A percentile compares a stretch with the other conserved stretches of the same genome.
Conservation (phyloP, 306 rosid genomes). For the Acacia melanoxylon region DNA sequence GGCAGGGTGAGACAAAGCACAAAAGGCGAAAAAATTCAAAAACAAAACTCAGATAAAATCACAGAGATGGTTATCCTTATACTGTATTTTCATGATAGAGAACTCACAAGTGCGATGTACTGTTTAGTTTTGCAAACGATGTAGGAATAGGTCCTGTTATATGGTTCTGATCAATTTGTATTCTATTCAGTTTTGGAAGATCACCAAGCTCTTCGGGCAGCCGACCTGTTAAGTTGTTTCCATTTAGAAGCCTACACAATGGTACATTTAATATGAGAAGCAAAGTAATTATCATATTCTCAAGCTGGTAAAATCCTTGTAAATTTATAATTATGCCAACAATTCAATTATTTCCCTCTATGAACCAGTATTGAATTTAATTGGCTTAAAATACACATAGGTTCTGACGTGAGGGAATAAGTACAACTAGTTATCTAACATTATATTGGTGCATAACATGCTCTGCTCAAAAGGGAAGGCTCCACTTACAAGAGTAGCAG, state of each 20-base stretch:
- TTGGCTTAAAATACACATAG: conserved; percentile 17
- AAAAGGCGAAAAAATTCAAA: conserved; percentile 19
- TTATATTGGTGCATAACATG: conserved; percentile 14
- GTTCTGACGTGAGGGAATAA: conserved; percentile 15
- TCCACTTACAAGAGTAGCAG: conserved; percentile 77
- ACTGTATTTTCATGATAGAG: conserved; percentile 30
- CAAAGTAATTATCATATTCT: neutral
- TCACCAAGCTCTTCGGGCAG: conserved; percentile 82
- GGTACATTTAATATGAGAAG: conserved; percentile 13
- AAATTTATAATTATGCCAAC: neutral
- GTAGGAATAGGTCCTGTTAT: conserved; percentile 77
- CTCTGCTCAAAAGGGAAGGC: conserved; percentile 13
- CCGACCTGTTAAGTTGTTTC: conserved; percentile 74
- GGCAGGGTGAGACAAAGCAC: neutral
- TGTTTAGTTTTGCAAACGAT: conserved; percentile 69
- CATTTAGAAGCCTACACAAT: conserved; percentile 73
- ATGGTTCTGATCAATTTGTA: conserved; percentile 75
- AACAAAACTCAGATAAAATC: conserved; percentile 4
- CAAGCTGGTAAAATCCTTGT: neutral
- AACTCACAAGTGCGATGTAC: conserved; percentile 72
- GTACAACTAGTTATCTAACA: neutral
- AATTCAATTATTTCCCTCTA: neutral
- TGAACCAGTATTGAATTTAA: conserved; percentile 18
- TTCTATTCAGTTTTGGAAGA: conserved; percentile 60
- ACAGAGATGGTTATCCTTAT: conserved; percentile 12